Base-by-base conservation (phyloP, 2,329 filamentous ascomycete species). In the Penicillium sp. region DNA sequence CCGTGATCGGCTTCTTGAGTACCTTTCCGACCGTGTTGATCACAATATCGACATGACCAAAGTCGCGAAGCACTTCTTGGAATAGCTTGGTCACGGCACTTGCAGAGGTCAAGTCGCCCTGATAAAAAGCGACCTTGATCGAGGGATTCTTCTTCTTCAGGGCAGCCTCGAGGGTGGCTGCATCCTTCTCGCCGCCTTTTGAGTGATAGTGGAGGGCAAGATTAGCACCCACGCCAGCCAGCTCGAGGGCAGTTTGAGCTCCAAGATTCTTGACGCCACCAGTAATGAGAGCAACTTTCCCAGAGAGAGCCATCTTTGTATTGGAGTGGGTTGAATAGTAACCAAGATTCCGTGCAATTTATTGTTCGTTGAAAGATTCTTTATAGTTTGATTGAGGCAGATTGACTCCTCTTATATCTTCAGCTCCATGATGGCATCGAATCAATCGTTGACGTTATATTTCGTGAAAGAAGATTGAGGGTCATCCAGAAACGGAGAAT, bases 11-110 rank as follows among this genome's bases (percentile, higher is more conserved):
- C 71, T 82, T 82, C 76, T 81, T 81, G 47, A 81, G 68, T 35
- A 80, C 79, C 71, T 81, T 82, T 45, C 81, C 81, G 37, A 83
- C 75, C 14, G 80, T 83, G 69, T 83, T 83, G 63, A 83, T 72
- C 3, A 83, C 76, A 57, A 83, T 80, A 63, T 84, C 80, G 48
- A 84, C 72, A 54, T 74, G 71, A 10, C 78, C 78, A 63, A 82
- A 78, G 57, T 81, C 76, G 39, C 72, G 68, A 10, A 79, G 54
- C 10, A 75, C 73, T 3, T 70, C 65, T 41, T 76, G 66, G 65
- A 82, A 81, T n/a, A 82, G 72, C 25, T 71, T 65, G 17, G 76
- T 68, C 17, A 81, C 77, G 2, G 75, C 76, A 3, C 60, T 67
- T 4, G 74, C 78, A 8, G 73, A 76, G 14, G 77, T 80, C 54